These are phyloP conservation scores for Microsporum canis DNA, from an alignment of 2,329 filamentous ascomycete genomes.

Conservation along the genomic window DNA sequence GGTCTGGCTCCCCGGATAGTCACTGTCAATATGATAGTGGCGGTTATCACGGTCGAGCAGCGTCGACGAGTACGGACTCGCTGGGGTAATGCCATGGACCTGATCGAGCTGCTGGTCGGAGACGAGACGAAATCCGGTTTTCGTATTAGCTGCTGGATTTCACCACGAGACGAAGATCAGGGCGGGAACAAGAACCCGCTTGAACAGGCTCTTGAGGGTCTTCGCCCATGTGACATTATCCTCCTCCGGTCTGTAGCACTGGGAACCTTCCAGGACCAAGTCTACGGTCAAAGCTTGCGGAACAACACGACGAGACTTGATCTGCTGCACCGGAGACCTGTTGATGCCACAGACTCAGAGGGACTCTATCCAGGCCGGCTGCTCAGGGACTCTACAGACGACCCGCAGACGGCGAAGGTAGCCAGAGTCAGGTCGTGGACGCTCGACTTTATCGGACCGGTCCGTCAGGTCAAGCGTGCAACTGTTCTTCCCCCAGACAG, in stretches of 20 bases:
- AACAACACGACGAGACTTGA: constrained; percentile 58
- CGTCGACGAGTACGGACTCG: constrained; percentile 56
- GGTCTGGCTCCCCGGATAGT: constrained; percentile 67
- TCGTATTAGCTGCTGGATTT: constrained; percentile 72
- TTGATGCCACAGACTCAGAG: constrained; percentile 42
- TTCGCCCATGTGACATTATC: constrained; percentile 65
- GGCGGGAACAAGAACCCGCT: constrained; percentile 22
- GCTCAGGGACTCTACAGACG: constrained; percentile 18
- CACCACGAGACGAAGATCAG: constrained; percentile 23
- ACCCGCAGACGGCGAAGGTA: constrained; percentile 52
- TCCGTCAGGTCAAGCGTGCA: not conserved
- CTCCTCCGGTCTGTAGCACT: constrained; percentile 70
- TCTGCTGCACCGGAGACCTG: constrained; percentile 49
- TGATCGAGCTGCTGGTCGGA: constrained; percentile 68
- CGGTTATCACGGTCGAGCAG: constrained; percentile 59
- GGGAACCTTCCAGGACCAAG: constrained; percentile 59
- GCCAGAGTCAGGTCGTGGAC: constrained; percentile 64
- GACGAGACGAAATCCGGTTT: constrained; percentile 79
- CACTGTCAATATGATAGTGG: constrained; percentile 70
- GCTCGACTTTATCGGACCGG: constrained; percentile 49
- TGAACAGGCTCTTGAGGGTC: constrained; percentile 30
- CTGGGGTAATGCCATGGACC: constrained; percentile 44
- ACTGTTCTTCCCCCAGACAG: constrained; percentile 26
- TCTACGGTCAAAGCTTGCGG: constrained; percentile 74
- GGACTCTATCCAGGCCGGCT: constrained; percentile 33